A percentile compares a stretch with the other conserved stretches of the same genome.
Conservation (phyloP, 1,284 basidiomycete genomes). For the Sanghuangporus weigelae region DNA sequence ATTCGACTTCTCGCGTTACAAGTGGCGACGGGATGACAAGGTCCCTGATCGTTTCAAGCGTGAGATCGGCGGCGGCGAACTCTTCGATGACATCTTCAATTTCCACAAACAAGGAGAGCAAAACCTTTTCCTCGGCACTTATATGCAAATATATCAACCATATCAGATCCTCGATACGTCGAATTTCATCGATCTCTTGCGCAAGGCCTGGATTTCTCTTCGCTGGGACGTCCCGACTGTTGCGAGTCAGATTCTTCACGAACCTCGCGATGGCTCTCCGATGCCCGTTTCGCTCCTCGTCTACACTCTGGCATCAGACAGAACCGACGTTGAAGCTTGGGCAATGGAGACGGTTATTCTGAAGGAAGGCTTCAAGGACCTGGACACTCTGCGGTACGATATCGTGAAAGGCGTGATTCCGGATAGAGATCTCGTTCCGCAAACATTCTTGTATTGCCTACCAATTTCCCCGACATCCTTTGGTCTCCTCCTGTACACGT, state of each 20-base stretch:
- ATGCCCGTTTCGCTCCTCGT: conserved; percentile 6
- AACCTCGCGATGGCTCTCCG: neutral
- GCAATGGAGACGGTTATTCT: conserved; percentile 17
- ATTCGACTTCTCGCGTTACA: conserved; percentile 5
- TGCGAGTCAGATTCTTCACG: conserved; percentile 12
- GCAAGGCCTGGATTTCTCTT: conserved; percentile 17
- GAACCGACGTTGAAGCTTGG: conserved; percentile 13
- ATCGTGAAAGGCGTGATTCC: conserved; percentile 17
- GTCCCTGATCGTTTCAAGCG: neutral
- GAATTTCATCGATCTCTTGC: neutral
- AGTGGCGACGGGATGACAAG: conserved; percentile 2
- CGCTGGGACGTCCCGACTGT: conserved; percentile 18
- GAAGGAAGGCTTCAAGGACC: conserved; percentile 7
- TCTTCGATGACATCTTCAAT: conserved; percentile 5
- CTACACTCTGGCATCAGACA: conserved; percentile 10
- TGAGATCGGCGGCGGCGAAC: conserved; percentile 7
- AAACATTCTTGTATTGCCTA: conserved; percentile 21
- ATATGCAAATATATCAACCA: neutral
- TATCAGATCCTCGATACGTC: neutral
- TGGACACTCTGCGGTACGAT: conserved; percentile 18
- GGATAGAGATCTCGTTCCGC: conserved; percentile 13
- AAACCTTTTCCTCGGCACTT: conserved; percentile 4
- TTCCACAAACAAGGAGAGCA: conserved; percentile 7
- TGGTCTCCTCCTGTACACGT: conserved; percentile 18
- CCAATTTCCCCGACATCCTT: conserved; percentile 13